Evolutionary conservation across 805 yeast species (phyloP), one percentile per base, ranked within the genome.

Genomic region (Ascoidea asiatica): DNA sequence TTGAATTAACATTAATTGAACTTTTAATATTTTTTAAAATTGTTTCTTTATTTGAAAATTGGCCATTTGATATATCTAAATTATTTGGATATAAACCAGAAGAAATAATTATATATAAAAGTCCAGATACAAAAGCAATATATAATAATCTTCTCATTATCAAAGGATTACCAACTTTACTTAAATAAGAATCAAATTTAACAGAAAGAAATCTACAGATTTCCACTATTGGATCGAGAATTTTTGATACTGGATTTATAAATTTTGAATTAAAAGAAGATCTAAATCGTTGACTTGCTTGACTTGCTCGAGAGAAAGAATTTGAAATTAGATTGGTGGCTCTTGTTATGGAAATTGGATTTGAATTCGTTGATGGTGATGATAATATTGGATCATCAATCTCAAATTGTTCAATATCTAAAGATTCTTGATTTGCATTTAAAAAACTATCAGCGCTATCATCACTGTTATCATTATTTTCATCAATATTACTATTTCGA

Each of bases 61-160:
- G 75, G 0, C 86, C 85, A 40, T 65, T 65, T 1, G 66, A 57
- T 19, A 63, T 55, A 1, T 64, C 57, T 7, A 60, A 54, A 37
- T 67, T 67, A 29, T 56, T 60, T 1, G 83, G 75, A 44, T 75
- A 57, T 15, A 72, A 49, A 4, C 82, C 83, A 44, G 80, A 70
- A 35, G 73, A 59, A 5, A 87, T 69, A 2, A 84, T 66, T 20
- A 73, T 52, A 51, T 78, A 79, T 4, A 85, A 63, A 4, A 80
- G 53, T 0, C 63, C 47, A n/a, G 86, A 74, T 51, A 86, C 73
- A 41, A 80, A 56, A 2, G 79, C 53, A 8, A 90, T 83, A 54
- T 86, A 86, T 2, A 84, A 59, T 37, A 89, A 66, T 38, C 97
- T 66, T 52, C 83, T 81, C 21, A 89, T 77, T 21, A 90, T 46